phyloP scores from a whole-genome alignment of 2,329 filamentous ascomycete species.

The Paradendryphiella salina region DNA sequence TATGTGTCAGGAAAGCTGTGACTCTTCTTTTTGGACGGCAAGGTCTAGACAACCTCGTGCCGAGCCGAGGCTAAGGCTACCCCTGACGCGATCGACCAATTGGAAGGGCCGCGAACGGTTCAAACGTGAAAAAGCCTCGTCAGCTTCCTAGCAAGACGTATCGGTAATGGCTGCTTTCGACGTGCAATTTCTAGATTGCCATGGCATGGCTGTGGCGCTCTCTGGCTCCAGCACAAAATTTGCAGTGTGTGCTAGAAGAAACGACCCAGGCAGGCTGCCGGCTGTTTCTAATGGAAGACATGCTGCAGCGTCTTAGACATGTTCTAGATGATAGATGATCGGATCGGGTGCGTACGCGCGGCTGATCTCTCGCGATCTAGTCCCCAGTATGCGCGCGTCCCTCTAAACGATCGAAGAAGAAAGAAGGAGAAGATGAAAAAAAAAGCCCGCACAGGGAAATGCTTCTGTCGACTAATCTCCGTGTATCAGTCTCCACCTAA shows the following conservation, averaged over 20 bases:
- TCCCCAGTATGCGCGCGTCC: no score
- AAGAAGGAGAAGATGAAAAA: background rate
- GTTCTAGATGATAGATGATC: no score
- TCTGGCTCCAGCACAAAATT: conserved; percentile 1
- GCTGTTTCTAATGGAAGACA: no score
- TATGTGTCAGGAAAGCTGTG: conserved; percentile 27
- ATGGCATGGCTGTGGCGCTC: conserved; percentile 4
- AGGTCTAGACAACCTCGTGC: conserved; percentile 29
- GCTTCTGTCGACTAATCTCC: conserved; percentile 1
- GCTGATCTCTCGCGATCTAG: no score
- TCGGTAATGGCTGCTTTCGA: conserved; percentile 7
- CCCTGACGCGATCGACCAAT: conserved; percentile 22
- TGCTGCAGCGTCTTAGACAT: no score
- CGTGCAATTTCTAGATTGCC: conserved; percentile 8
- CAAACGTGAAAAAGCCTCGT: conserved; percentile 20
- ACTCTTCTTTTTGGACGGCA: conserved; percentile 7
- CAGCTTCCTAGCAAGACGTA: conserved; percentile 15
- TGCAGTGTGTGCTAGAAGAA: background rate
- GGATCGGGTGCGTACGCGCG: no score
- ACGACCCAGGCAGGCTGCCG: no score
- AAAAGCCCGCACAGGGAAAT: background rate
- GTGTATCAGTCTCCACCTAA: background rate
- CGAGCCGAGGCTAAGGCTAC: conserved; percentile 28
- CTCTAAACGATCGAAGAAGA: background rate
- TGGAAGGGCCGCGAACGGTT: conserved; percentile 7